phyloP scores from a whole-genome alignment of 23 red algal species.

The Cyanidium caldarium region DNA sequence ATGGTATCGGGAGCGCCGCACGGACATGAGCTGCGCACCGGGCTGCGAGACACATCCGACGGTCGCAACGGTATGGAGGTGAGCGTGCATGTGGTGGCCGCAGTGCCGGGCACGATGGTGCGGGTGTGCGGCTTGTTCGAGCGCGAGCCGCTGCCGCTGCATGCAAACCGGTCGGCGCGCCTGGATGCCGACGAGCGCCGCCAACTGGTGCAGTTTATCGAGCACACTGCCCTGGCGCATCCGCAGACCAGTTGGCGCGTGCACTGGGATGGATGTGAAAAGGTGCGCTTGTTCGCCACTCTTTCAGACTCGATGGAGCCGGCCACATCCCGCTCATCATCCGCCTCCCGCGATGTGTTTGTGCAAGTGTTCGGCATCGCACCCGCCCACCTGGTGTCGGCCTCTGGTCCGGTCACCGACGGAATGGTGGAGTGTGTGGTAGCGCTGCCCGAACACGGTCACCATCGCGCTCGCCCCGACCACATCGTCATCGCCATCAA shows the following conservation, averaged over 20 bases:
- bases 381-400: background rate
- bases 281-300: background rate
- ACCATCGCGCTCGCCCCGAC: conserved; percentile 3
- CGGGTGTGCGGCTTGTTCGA: background rate
- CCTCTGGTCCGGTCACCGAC: background rate
- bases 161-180: background rate
- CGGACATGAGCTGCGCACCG: background rate
- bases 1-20: conserved; percentile 7
- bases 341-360: background rate
- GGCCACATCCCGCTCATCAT: background rate
- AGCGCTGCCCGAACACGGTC: conserved; percentile 3
- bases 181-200: background rate
- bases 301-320: background rate
- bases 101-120: conserved; percentile 28
- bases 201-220: background rate
- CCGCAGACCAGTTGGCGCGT: background rate
- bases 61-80: background rate
- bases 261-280: background rate
- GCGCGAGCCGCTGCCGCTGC: background rate
- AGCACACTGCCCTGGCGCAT: background rate
- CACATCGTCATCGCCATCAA: conserved; percentile 27
- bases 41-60: conserved; percentile 8
- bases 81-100: background rate
- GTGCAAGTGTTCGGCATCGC: background rate
- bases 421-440: conserved; percentile 14